Percentiles rank a stretch among this genome's conserved stretches.
Evolutionary conservation across 2,329 filamentous ascomycete species (phyloP).

Genomic region (Epichloe sibirici): DNA sequence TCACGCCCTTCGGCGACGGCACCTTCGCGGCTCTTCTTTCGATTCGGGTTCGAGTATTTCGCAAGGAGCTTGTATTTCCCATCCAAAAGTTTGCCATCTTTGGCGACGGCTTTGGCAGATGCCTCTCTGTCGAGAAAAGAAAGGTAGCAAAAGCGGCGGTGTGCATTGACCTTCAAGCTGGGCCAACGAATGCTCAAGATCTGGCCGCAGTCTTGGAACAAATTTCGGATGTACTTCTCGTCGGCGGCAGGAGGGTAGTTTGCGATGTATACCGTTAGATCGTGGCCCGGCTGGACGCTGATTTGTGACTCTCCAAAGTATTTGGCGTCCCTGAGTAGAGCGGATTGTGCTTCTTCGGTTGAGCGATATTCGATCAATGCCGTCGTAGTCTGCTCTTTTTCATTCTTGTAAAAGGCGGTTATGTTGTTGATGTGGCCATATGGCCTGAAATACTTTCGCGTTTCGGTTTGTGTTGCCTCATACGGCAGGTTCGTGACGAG

Average conservation of each 20-base stretch:
- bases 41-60: conserved; percentile 73
- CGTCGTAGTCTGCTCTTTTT: conserved; percentile 46
- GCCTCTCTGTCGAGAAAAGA: conserved; percentile 65
- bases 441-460: conserved; percentile 84
- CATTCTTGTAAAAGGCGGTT: conserved; percentile 48
- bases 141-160: conserved; percentile 89
- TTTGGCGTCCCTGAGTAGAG: conserved; percentile 71
- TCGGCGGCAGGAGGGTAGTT: conserved; percentile 77
- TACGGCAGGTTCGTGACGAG: conserved; percentile 66
- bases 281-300: conserved; percentile 59
- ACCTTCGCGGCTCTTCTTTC: conserved; percentile 67
- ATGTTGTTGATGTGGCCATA: conserved; percentile 77
- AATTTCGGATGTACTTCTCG: conserved; percentile 52
- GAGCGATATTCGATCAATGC: conserved; percentile 79
- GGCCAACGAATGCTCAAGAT: conserved; percentile 81
- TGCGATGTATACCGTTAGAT: conserved; percentile 75
- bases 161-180: conserved; percentile 77
- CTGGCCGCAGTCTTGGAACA: conserved; percentile 67
- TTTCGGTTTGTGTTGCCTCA: conserved; percentile 55
- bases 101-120: conserved; percentile 57
- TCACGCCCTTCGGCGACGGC: conserved; percentile 81
- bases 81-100: conserved; percentile 60
- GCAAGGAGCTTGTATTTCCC: conserved; percentile 57
- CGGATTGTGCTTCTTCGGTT: conserved; percentile 68
- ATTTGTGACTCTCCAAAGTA: conserved; percentile 63